These are phyloP conservation scores for Panicum hallii DNA, from an alignment of 202 grass and related monocot species.

Conservation along the genomic window DNA sequence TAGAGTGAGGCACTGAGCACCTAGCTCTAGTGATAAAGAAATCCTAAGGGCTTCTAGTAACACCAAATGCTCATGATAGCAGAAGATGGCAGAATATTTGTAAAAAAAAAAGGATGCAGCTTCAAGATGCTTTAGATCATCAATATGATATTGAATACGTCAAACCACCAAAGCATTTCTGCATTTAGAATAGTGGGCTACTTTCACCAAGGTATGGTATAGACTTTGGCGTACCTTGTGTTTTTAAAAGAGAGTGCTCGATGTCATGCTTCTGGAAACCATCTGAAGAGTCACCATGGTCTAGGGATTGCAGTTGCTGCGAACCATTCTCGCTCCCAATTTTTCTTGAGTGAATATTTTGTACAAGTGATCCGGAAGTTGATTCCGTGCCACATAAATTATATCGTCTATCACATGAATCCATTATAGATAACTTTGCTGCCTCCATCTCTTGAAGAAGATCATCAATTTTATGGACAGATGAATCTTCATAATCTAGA, in stretches of 20 bases:
- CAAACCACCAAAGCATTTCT: conserved; percentile 18
- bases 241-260: conserved; percentile 56
- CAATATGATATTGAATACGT: conserved; percentile 20
- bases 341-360: conserved; percentile 55
- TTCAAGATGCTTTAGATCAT: conserved; percentile 4
- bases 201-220: conserved; percentile 28
- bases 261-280: conserved; percentile 51
- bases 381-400: conserved; percentile 60
- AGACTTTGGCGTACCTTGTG: conserved; percentile 53
- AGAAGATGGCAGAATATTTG: not conserved
- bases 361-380: conserved; percentile 56
- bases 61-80: conserved; percentile 21
- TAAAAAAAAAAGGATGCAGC: conserved; percentile 26
- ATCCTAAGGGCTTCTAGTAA: not conserved
- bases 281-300: conserved; percentile 52
- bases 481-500: conserved; percentile 48
- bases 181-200: conserved; percentile 19
- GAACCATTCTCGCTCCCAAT: conserved; percentile 34
- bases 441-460: conserved; percentile 75
- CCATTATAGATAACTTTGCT: conserved; percentile 50
- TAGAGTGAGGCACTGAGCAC: not conserved
- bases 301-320: conserved; percentile 43
- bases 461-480: conserved; percentile 65
- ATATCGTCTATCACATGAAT: conserved; percentile 48
- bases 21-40: conserved; percentile 34